These are phyloP conservation scores for Lophiostoma macrostomum DNA, from an alignment of 495 filamentous ascomycete species.

Conservation along the genomic window DNA sequence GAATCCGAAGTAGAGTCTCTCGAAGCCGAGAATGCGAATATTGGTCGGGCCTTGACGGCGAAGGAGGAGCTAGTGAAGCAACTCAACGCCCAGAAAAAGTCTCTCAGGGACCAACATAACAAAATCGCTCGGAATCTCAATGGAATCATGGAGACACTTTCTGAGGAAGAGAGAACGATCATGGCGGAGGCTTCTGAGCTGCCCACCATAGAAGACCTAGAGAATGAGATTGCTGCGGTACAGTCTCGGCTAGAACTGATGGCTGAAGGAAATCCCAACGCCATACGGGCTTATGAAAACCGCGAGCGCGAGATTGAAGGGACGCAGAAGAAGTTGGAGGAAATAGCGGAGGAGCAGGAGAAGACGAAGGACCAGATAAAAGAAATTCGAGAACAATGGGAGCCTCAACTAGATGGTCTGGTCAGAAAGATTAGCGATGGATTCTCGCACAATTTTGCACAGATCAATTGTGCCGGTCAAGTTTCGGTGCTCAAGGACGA, in stretches of 20 bases:
- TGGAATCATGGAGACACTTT: slow-evolving; percentile 25
- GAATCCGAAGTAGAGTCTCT: slow-evolving; percentile 69
- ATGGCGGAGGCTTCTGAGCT: slow-evolving; percentile 34
- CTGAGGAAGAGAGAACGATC: slow-evolving; percentile 39
- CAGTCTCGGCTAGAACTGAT: slow-evolving; percentile 72
- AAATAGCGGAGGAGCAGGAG: slow-evolving; percentile 47
- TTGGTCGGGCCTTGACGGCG: slow-evolving; percentile 52
- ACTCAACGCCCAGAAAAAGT: slow-evolving; percentile 37
- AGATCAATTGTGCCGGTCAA: slow-evolving; percentile 94
- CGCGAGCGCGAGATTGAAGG: slow-evolving; percentile 59
- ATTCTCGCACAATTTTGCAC: slow-evolving; percentile 83
- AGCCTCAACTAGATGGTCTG: slow-evolving; percentile 76
- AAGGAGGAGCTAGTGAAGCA: slow-evolving; percentile 44
- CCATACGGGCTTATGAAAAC: slow-evolving; percentile 76
- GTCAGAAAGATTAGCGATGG: slow-evolving; percentile 80
- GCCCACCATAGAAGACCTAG: slow-evolving; percentile 59
- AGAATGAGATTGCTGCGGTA: slow-evolving; percentile 71
- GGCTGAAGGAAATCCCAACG: slow-evolving; percentile 70
- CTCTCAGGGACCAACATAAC: slow-evolving; percentile 37
- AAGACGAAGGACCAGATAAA: slow-evolving; percentile 55
- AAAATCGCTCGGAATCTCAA: not conserved
- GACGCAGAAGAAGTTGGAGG: slow-evolving; percentile 49
- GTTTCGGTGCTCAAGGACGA: slow-evolving; percentile 78
- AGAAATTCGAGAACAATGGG: slow-evolving; percentile 64
- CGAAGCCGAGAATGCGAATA: slow-evolving; percentile 57